Evolutionary conservation across 345 rosid genomes (phyloP), one percentile per base, ranked within the genome.

Genomic region (Citrus mangshanensis): DNA sequence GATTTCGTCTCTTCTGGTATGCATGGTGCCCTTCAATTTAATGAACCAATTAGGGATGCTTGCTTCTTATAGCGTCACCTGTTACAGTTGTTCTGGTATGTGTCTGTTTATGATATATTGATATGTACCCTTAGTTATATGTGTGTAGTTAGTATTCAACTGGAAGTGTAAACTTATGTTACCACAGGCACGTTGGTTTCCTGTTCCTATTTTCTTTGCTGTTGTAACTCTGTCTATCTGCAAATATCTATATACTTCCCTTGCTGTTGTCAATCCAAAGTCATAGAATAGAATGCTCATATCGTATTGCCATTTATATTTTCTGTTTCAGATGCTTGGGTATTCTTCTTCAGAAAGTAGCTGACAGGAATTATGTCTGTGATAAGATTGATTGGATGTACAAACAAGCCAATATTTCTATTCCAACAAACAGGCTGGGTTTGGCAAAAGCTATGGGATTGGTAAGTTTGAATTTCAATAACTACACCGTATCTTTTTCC

Each of bases 361-460:
- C 87, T 78, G 97, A 93, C 78, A 86, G 93, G 83, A 84, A 83
- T 72, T 95, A 91, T 88, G 99, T 95, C 75, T 88, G 82, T 78
- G 89, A 86, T 22, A 95, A 90, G 89, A 95, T 95, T 81, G 93
- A 89, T 76, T 92, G 90, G 97, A 95, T 95, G 92, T 92, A 93
- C 82, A 83, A 84, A 80, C 98, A 95, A 68, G 92, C 98, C 69
- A 89, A 92, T 78, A 95, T 93, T 59, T 68, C 93, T 74, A 91
- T 90, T 88, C 97, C 98, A 25, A 77, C 88, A 80, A 95, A 95
- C 79, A 91, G 98, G 84, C 98, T 93, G 86, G 99, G 99, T 86
- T 84, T 95, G 81, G 99, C 99, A 73, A 92, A 95, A 86, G 99
- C 96, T 77, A 95, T 95, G 89, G 99, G 99, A 81, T 83, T 95